These are phyloP conservation scores for Amesomyces nigricolor DNA, from an alignment of 2,329 filamentous ascomycete species.

Conservation along the genomic window DNA sequence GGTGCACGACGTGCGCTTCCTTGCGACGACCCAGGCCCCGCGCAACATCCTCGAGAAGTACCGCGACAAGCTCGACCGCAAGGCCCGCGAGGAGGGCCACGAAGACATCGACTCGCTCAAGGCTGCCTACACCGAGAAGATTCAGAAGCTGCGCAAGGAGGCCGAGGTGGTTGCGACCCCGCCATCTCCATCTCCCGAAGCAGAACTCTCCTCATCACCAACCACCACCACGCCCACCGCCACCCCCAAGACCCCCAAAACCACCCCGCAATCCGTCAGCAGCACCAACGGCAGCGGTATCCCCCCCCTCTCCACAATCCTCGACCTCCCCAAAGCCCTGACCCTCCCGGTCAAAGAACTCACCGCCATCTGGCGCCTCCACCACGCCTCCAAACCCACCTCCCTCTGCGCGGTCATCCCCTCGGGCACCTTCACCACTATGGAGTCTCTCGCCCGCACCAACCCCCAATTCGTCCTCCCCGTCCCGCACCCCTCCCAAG, in stretches of 20 bases:
- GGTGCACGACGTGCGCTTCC: conserved; percentile 86
- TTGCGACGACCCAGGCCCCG: conserved; percentile 68
- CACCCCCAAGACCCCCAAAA: conserved; percentile 13
- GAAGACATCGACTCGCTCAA: conserved; percentile 70
- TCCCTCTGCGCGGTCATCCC: conserved; percentile 83
- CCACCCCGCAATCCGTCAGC: conserved; percentile 21
- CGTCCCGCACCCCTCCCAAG: conserved; percentile 60
- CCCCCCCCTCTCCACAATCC: conserved; percentile 46
- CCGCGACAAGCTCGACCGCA: conserved; percentile 73
- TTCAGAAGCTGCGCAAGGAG: conserved; percentile 62
- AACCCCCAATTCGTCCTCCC: conserved; percentile 91
- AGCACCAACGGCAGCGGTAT: conserved; percentile 28
- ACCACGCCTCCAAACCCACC: conserved; percentile 66
- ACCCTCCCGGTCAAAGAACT: conserved; percentile 74
- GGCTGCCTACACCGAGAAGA: conserved; percentile 79
- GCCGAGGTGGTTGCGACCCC: conserved; percentile 49
- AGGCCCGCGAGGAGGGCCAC: conserved; percentile 68
- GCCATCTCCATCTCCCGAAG: conserved; percentile 14
- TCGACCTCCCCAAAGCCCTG: conserved; percentile 75
- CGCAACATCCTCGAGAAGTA: conserved; percentile 77
- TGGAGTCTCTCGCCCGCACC: conserved; percentile 63
- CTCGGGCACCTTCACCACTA: conserved; percentile 63
- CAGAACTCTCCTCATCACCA: conserved; percentile 16
- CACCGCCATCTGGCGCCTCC: conserved; percentile 81
- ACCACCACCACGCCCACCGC: conserved; percentile 14